Conservation (phyloP, 1,139 yeast species). For the Pichia sp. region DNA sequence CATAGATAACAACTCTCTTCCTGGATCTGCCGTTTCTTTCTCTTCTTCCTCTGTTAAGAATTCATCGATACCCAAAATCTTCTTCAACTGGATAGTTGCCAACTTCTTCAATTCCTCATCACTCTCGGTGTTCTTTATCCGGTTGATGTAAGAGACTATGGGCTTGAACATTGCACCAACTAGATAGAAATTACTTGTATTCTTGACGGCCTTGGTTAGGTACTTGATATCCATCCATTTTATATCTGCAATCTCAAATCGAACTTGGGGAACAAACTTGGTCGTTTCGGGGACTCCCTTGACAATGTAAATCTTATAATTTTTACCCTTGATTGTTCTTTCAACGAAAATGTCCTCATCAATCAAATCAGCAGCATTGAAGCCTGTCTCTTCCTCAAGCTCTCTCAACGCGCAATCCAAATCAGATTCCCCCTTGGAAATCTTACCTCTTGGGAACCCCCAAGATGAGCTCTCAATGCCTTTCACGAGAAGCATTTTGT, state of each 20-base stretch:
- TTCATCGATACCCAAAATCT: constrained; percentile 48
- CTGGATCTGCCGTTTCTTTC: constrained; percentile 46
- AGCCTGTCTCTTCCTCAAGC: constrained; percentile 93
- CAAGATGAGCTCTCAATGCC: constrained; percentile 81
- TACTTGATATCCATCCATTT: constrained; percentile 53
- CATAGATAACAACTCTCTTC: constrained; percentile 64
- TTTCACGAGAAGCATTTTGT: constrained; percentile 71
- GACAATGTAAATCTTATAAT: constrained; percentile 75
- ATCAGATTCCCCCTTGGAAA: constrained; percentile 88
- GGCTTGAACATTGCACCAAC: constrained; percentile 59
- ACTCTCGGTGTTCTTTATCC: constrained; percentile 32
- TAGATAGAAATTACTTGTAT: constrained; percentile 44
- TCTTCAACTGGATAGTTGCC: constrained; percentile 60
- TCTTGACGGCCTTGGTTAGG: constrained; percentile 28
- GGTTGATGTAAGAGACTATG: constrained; percentile 47
- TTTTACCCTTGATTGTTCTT: constrained; percentile 75
- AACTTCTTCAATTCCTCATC: constrained; percentile 49
- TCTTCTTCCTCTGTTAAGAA: constrained; percentile 23
- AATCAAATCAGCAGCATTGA: constrained; percentile 63
- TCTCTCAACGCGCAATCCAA: constrained; percentile 92
- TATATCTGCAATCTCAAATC: constrained; percentile 76
- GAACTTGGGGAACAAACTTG: constrained; percentile 68
- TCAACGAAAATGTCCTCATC: constrained; percentile 71
- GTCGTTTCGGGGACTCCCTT: constrained; percentile 74
- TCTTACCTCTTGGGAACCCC: constrained; percentile 98